A percentile compares a stretch with the other conserved stretches of the same genome.
Conservation (phyloP, 805 yeast genomes). For the Vanderwaltozyma tropicalis region DNA sequence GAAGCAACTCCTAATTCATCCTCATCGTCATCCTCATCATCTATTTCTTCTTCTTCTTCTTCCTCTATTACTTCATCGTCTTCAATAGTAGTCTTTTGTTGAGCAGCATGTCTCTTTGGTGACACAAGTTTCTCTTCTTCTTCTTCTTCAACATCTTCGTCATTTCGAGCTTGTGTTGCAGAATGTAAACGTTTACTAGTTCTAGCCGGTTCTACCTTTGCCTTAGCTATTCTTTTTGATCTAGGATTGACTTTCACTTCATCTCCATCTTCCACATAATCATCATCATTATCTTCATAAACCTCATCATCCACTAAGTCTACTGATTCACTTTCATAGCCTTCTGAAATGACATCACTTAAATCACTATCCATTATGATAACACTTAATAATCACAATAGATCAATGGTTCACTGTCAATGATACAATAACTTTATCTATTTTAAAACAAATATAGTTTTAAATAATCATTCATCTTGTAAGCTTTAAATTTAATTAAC, state of each 20-base stretch:
- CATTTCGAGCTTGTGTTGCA: not conserved
- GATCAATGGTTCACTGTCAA: too few relatives aligned
- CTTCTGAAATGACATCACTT: conserved; percentile 4
- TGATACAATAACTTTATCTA: too few relatives aligned
- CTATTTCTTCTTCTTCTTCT: conserved; percentile 11
- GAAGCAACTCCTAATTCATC: conserved; percentile 12
- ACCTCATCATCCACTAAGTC: conserved; percentile 6
- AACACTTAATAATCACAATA: not conserved
- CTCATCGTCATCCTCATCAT: conserved; percentile 18
- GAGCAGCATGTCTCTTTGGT: conserved; percentile 1
- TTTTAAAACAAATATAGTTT: too few relatives aligned
- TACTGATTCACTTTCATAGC: conserved; percentile 3
- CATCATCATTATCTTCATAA: conserved; percentile 11
- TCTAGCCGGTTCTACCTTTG: not conserved
- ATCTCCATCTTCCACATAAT: conserved; percentile 9
- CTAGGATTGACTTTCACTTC: not conserved
- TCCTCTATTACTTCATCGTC: conserved; percentile 4
- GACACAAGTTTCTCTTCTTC: conserved; percentile 5
- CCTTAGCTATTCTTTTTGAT: not conserved
- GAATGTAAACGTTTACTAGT: not conserved
- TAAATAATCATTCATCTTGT: too few relatives aligned
- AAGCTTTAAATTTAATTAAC: too few relatives aligned
- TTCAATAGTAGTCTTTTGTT: too few relatives aligned
- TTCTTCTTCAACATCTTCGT: conserved; percentile 11
- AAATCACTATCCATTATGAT: not conserved